A percentile compares a stretch with the other conserved stretches of the same genome.
Evolutionary conservation across 768 basidiomycete genomes (phyloP).

Genomic region (Termitomyces bulborhizus): DNA sequence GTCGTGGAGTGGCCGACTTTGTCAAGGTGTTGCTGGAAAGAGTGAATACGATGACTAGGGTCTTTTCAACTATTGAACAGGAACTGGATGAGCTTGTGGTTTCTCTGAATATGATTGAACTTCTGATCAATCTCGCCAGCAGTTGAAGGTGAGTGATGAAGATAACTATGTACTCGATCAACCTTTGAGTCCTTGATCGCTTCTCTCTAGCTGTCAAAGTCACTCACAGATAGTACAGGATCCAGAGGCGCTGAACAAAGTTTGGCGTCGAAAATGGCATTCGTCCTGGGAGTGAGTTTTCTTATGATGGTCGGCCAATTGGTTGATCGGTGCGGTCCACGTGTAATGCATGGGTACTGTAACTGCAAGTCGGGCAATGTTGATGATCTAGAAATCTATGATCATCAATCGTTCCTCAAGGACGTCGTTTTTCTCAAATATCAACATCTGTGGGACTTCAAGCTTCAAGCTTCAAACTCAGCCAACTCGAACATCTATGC

Average conservation of each 20-base stretch:
- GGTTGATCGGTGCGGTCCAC: no score
- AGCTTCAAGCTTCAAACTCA: not conserved
- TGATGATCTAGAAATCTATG: not conserved
- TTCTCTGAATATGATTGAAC: not conserved
- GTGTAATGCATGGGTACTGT: not conserved
- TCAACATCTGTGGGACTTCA: not conserved
- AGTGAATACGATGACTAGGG: not conserved
- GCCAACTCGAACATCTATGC: conserved; percentile 13
- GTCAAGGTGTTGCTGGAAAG: not conserved
- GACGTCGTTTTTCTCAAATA: not conserved
- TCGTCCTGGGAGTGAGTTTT: not conserved
- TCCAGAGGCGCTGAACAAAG: no score
- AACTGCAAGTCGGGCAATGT: not conserved
- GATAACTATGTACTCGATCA: no score
- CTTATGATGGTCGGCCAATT: no score
- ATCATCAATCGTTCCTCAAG: not conserved
- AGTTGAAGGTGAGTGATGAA: no score
- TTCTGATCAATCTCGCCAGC: no score
- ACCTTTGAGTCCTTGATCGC: no score
- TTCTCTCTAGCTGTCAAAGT: no score
- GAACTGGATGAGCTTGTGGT: not conserved
- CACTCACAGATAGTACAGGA: no score
- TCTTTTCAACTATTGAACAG: not conserved
- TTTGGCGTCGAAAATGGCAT: no score
- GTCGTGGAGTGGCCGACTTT: not conserved